phyloP scores from a whole-genome alignment of 306 rosid species.

The Vigna radiata region DNA sequence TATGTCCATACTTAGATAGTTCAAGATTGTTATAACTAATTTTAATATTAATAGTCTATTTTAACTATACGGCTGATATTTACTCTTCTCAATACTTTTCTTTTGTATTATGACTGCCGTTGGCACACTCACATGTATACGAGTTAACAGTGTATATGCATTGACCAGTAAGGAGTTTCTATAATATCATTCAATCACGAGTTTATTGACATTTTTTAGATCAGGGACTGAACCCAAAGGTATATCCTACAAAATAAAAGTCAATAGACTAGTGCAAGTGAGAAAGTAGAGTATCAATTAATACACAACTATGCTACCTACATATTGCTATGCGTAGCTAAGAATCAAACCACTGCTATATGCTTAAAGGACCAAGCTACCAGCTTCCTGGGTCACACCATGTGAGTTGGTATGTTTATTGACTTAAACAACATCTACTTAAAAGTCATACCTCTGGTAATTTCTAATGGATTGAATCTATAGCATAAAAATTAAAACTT shows the following conservation, averaged over 20 bases:
- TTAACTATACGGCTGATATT: too few species aligned
- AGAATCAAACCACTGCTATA: not conserved
- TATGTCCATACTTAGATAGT: too few species aligned
- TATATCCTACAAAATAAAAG: not conserved
- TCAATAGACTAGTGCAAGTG: not conserved
- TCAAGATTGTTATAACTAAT: too few species aligned
- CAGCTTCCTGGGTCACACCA: too few species aligned
- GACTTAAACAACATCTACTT: not conserved
- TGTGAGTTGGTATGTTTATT: not conserved
- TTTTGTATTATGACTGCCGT: too few species aligned
- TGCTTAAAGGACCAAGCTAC: not conserved
- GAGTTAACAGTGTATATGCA: not conserved
- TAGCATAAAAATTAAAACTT: not conserved
- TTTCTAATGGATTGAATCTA: not conserved
- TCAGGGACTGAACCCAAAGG: not conserved
- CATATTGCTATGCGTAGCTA: not conserved
- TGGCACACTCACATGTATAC: too few species aligned
- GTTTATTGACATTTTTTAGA: not conserved
- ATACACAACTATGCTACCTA: not conserved
- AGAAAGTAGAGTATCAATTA: not conserved
- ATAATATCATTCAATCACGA: too few species aligned
- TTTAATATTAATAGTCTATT: too few species aligned
- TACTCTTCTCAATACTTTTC: too few species aligned
- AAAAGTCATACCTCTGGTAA: not conserved
- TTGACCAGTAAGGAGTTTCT: not conserved